Conservation (phyloP, 441 rosid species). For the Oxalis stricta region DNA sequence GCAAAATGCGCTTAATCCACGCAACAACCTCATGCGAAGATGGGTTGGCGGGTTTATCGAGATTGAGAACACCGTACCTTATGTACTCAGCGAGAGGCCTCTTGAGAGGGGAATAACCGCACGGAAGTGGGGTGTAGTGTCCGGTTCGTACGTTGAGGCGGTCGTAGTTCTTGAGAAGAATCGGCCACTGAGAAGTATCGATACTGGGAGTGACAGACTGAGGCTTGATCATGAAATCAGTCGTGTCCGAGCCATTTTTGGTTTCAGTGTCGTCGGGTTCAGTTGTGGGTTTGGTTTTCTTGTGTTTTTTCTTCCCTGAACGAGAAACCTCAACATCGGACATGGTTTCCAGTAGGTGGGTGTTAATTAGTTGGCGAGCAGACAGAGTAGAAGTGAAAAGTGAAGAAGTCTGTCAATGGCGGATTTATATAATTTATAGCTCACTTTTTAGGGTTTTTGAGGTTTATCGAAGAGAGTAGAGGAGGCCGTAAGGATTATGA, state of each 20-base stretch:
- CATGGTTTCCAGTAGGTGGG: slow-evolving; percentile 25
- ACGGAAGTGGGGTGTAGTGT: slow-evolving; percentile 78
- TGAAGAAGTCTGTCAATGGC: too few relatives aligned
- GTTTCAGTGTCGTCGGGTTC: slow-evolving; percentile 4
- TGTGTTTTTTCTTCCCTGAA: slow-evolving; percentile 58
- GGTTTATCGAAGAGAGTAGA: too few relatives aligned
- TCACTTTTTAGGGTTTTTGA: too few relatives aligned
- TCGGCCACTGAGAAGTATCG: slow-evolving; percentile 88
- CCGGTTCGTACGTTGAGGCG: slow-evolving; percentile 90
- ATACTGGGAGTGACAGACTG: slow-evolving; percentile 57
- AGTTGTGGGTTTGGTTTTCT: slow-evolving; percentile 24
- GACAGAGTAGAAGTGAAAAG: too few relatives aligned
- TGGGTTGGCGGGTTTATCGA: slow-evolving; percentile 83
- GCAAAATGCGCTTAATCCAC: slow-evolving; percentile 79
- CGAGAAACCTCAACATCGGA: slow-evolving; percentile 43
- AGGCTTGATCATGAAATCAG: slow-evolving; percentile 66
- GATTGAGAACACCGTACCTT: slow-evolving; percentile 66
- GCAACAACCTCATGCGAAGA: slow-evolving; percentile 94
- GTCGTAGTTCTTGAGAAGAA: slow-evolving; percentile 76
- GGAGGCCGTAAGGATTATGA: too few relatives aligned
- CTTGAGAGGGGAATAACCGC: slow-evolving; percentile 75
- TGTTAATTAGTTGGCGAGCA: too few relatives aligned
- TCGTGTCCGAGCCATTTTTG: too few relatives aligned
- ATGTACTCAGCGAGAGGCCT: slow-evolving; percentile 67
- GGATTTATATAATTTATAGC: too few relatives aligned